Evolutionary conservation across 164 flowering plant species (phyloP), one percentile per base, ranked within the genome.

Genomic region (Chimonanthus salicifolius): DNA sequence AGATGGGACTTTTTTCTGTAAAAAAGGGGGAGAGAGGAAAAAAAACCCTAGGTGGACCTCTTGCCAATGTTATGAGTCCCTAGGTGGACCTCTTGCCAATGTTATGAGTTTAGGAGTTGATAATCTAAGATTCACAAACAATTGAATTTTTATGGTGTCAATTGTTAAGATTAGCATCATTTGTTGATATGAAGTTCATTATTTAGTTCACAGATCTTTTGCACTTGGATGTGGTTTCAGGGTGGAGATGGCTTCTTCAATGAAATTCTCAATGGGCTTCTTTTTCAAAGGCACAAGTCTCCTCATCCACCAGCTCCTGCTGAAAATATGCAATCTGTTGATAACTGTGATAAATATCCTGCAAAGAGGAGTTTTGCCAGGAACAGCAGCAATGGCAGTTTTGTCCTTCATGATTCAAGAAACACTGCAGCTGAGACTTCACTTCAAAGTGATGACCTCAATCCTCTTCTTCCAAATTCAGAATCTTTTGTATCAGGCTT

Each of bases 181-280:
- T 18, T n/a, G 13, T 20, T 20, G 11, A 10, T 63, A 20, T 8
- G 21, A 18, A 63, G 46, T 13, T 54, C 16, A 63, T 63, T 3
- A 7, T 11, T 44, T 63, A 20, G 66, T 48, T 71, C 62, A 49
- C 50, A 20, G 62, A 69, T 50, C 11, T 21, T 44, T 43, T 44
- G n/a, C 3, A 44, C 15, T 51, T 21, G 49, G 66, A 62, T 78
- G 47, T n/a, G 45, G 62, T 70, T 79, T 72, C 83, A 94, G 97
- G 99, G 99, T 62, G 98, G 99, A 75, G 99, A 94, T 86, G 99
- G 99, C 45, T 89, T 94, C 78, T 94, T 94, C 85, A 92, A 88
- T 82, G 99, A 94, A 84, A 84, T 94, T 72, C 88, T 94, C 49
- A 94, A 94, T 78, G 99, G 97, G 16, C 78, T 92, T 77, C 92